Conservation (phyloP, 2,329 filamentous ascomycete species). For the Beauveria scarabaeidicola region DNA sequence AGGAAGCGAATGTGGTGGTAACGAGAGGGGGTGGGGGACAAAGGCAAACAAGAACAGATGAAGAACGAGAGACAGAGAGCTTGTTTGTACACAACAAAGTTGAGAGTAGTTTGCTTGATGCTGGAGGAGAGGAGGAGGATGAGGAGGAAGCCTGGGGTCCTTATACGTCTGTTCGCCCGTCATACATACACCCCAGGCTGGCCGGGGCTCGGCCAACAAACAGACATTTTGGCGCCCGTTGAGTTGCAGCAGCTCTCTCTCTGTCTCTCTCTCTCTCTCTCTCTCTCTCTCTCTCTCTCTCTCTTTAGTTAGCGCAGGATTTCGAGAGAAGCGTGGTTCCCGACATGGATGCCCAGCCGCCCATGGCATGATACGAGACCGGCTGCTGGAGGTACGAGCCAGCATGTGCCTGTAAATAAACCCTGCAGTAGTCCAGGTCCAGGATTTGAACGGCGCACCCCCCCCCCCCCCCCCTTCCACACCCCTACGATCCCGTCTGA, state of each 20-base stretch:
- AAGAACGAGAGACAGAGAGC: background rate
- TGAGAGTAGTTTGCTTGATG: background rate
- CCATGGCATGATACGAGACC: constrained; percentile 8
- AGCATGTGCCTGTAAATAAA: constrained; percentile 1
- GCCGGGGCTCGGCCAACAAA: background rate
- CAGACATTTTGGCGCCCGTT: constrained; percentile 3
- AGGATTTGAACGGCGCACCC: background rate
- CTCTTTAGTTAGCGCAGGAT: background rate
- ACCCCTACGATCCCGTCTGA: constrained; percentile 6
- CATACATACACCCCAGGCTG: background rate
- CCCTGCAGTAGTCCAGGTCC: too few relatives aligned
- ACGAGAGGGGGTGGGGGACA: background rate
- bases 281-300: background rate
- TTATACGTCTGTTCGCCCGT: constrained; percentile 1
- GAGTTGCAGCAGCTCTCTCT: background rate
- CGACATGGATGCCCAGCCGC: constrained; percentile 8
- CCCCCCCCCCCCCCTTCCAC: background rate
- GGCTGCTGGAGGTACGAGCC: background rate
- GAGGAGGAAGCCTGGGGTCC: constrained; percentile 7
- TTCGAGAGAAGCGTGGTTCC: background rate
- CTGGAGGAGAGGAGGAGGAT: too few relatives aligned
- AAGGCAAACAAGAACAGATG: background rate
- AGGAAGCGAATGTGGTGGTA: background rate
- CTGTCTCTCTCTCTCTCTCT: background rate
- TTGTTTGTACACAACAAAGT: background rate